Base-by-base conservation (phyloP, 2,329 filamentous ascomycete genomes). In the Chrysoporthe puriensis region DNA sequence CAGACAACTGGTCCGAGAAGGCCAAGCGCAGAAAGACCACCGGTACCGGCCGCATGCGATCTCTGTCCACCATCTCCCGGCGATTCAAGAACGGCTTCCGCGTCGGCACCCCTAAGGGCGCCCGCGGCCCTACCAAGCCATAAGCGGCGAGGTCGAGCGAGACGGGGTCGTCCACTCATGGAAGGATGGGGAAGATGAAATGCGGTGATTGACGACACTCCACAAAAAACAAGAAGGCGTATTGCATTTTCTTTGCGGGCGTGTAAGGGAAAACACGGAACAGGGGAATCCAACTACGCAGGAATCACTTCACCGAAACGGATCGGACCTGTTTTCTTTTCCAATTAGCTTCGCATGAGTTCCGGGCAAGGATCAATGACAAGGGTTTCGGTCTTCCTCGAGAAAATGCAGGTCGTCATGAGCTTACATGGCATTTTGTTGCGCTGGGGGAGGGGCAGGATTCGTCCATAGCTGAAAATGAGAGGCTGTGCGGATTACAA, bases 1-100 rank as follows among this genome's bases (percentile, higher is more conserved):
- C 81, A 98, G 95, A 91, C 91, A 97, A 99, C 92, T 99, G 96
- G 96, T 90, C 92, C 84, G 95, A 98, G 90, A 99, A 99, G 92
- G 95, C 94, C 79, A 98, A 98, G 93, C 89, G 96, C 84, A 96
- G 96, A 91, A 98, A 97, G 94, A 97, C 95, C 80, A 95, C 92
- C 82, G 96, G 96, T 79, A 95, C 93, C 80, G 96, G 96, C 83
- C 93, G 96, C 84, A 96, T 94, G 91, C 90, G 93, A 81, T 93
- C 94, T 86, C 89, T 99, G 82, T 97, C 96, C 89, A 88, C 88
- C 79, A 90, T 99, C 81, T 87, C 94, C 81, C 91, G 96, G 83
- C 90, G 90, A 85, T 97, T 97, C 90, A 93, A 91, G 88, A 99
- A 99, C 86, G 94, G 94, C 78, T 99, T 99, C 93, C 95, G 92